Evolutionary conservation across 176 grass and related monocot species (phyloP).

Genomic region (Eragrostis nindensis): DNA sequence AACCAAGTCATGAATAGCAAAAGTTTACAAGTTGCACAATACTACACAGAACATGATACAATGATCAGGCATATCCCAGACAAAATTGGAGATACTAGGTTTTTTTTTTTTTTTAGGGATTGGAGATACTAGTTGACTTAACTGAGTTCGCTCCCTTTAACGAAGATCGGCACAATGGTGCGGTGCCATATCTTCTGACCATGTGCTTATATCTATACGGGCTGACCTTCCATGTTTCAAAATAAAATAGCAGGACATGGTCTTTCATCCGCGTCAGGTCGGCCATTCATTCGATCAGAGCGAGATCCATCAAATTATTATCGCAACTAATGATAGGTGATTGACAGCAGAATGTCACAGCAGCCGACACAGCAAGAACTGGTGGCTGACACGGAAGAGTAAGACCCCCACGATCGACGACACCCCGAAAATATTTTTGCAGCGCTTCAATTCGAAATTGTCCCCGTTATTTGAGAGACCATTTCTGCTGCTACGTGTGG

Average conservation of each 20-base stretch:
- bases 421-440: not conserved
- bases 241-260: not conserved
- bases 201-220: not conserved
- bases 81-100: no score
- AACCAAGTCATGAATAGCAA: not conserved
- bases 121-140: no score
- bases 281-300: not conserved
- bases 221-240: not conserved
- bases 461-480: not conserved
- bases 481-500: not conserved
- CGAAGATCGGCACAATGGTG: not conserved
- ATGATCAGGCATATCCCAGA: no score
- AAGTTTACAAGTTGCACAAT: not conserved
- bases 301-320: not conserved
- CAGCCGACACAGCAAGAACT: slow-evolving; percentile 8
- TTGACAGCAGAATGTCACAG: not conserved
- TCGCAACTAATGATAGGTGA: not conserved
- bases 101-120: no score
- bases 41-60: no score
- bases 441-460: not conserved
- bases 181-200: slow-evolving; percentile 16
- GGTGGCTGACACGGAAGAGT: not conserved
- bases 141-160: not conserved
- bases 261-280: not conserved
- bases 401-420: not conserved